Evolutionary conservation across 352 stramenopile genomes (phyloP).

Genomic region (Phytophthora boehmeriae): DNA sequence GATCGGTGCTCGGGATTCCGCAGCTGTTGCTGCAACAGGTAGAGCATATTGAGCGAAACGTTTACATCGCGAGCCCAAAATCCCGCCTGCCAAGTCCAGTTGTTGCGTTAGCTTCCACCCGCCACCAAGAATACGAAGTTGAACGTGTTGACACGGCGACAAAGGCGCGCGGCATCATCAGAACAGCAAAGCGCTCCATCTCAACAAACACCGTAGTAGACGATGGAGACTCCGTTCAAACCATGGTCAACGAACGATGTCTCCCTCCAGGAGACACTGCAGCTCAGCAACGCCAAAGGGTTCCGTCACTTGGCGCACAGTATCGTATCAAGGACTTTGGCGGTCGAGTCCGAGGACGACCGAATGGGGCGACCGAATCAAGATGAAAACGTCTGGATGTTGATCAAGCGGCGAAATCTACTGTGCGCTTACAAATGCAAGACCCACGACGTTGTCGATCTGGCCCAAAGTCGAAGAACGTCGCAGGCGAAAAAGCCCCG

Average conservation of each 20-base stretch:
- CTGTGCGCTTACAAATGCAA: constrained; percentile 46
- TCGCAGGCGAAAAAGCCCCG: constrained; percentile 19
- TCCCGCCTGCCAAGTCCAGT: too few species aligned
- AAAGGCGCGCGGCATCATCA: too few species aligned
- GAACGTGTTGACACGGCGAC: too few species aligned
- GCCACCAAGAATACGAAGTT: too few species aligned
- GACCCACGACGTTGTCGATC: constrained; percentile 1
- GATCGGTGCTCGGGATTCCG: background rate
- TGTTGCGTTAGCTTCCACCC: too few species aligned
- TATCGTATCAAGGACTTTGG: constrained; percentile 48
- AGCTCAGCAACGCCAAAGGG: background rate
- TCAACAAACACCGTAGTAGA: background rate
- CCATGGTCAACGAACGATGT: background rate
- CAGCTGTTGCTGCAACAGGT: background rate
- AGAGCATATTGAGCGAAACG: too few species aligned
- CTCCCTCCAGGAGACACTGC: too few species aligned
- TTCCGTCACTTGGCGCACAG: constrained; percentile 41
- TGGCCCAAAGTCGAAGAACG: background rate
- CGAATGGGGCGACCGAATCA: constrained; percentile 25
- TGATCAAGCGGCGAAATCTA: constrained; percentile 39
- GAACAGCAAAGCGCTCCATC: too few species aligned
- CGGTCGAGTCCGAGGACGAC: constrained; percentile 45
- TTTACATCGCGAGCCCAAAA: too few species aligned
- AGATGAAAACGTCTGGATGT: constrained; percentile 31
- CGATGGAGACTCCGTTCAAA: background rate